Evolutionary conservation across 148 eudicot genomes (phyloP), one percentile per base, ranked within the genome.

Genomic region (Dysphania ambrosioides): DNA sequence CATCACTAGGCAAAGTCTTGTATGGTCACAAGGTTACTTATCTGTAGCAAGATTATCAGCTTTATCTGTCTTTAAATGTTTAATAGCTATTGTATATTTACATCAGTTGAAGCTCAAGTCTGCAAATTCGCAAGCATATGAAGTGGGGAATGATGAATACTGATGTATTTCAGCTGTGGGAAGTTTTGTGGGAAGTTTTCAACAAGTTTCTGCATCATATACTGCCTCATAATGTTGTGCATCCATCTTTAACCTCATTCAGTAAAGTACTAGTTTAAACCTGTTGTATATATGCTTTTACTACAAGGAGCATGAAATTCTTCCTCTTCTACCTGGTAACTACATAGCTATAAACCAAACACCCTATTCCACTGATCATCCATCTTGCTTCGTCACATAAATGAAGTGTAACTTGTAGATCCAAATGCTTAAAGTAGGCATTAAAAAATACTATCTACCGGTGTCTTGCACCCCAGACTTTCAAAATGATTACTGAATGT

Each of bases 291-390:
- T 62, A 9, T 95, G 97, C 6, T 92, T 88, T 77, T 92, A 92
- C 72, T 92, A 88, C 86, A 92, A 88, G 79, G 97, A 92, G 16
- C 85, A 86, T 72, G 95, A 92, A 79, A 88, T 90, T 70, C 89
- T 90, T 74, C 97, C 97, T 83, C 88, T 92, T 58, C 78, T 92
- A 26, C 97, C 97, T n/a, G 91, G 97, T 90, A 62, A 47, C 78
- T 72, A 15, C 32, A 24, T 72, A n/a, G 61, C 42, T 23, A 11
- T 23, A 58, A 13, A 32, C 6, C 13, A 36, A 66, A 24, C 32
- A 59, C 27, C 30, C 16, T 27, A 26, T 59, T 12, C 34, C 63
- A 57, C 18, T 27, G 63, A 59, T 59, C 10, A 15, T 4, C 12
- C 34, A 5, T 27, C 11, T 27, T 5, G 7, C 12, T 27, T 59